These are phyloP conservation scores for Pestalotiopsis sp. DNA, from an alignment of 2,329 filamentous ascomycete species.

Conservation along the genomic window DNA sequence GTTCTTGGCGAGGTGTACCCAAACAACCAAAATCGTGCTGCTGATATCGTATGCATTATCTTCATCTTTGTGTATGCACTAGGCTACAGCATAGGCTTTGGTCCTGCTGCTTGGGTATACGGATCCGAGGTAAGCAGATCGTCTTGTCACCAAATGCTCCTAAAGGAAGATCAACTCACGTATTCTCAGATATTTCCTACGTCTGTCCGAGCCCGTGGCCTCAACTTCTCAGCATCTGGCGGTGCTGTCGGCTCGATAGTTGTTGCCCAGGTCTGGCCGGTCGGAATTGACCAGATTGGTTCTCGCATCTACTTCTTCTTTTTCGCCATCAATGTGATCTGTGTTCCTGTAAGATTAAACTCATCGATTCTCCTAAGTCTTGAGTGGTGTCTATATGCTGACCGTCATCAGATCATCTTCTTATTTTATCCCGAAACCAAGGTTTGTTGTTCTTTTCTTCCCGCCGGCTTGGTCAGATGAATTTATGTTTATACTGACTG, in stretches of 20 bases:
- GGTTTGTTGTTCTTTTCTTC: neutral
- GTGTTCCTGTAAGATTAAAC: conserved; percentile 41
- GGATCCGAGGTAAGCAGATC: conserved; percentile 51
- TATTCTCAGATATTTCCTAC: conserved; percentile 56
- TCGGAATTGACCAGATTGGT: conserved; percentile 53
- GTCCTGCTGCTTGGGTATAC: conserved; percentile 61
- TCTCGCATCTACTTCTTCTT: conserved; percentile 61
- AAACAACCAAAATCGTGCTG: conserved; percentile 46
- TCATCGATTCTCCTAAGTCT: neutral
- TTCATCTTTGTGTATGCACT: conserved; percentile 63
- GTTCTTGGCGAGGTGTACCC: conserved; percentile 54
- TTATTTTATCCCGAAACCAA: conserved; percentile 49
- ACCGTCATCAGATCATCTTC: conserved; percentile 38
- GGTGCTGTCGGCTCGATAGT: conserved; percentile 59
- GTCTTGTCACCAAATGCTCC: neutral
- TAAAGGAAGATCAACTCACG: neutral
- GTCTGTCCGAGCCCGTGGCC: conserved; percentile 55
- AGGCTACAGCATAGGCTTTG: conserved; percentile 61
- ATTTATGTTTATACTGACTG: neutral
- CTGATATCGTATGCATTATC: conserved; percentile 54
- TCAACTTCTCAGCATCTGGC: conserved; percentile 58
- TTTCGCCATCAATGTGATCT: conserved; percentile 53
- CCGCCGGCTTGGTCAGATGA: neutral
- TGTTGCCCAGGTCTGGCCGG: conserved; percentile 58
- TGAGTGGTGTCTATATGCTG: neutral